phyloP scores from a whole-genome alignment of 176 grass and related monocot genomes.

The Carex scoparia region DNA sequence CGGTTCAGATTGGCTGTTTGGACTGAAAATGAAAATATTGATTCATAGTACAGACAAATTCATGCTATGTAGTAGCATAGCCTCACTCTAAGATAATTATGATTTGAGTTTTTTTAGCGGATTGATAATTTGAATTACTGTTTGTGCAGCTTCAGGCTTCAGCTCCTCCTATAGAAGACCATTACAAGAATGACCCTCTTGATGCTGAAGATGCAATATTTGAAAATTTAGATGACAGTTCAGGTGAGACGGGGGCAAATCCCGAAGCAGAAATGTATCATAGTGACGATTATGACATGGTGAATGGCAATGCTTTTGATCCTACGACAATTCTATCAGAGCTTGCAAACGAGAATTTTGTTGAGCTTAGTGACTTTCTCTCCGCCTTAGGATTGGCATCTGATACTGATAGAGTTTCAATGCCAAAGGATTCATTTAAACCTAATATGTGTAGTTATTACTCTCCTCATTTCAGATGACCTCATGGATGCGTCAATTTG shows the following conservation, averaged over 20 bases:
- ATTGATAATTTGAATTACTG: constrained; percentile 2
- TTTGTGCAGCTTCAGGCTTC: constrained; percentile 33
- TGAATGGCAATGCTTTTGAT: constrained; percentile 12
- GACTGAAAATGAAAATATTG: too few species aligned
- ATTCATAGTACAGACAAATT: too few species aligned
- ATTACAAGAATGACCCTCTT: constrained; percentile 9
- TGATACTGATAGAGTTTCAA: neutral
- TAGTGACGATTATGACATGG: constrained; percentile 17
- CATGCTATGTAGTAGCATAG: too few species aligned
- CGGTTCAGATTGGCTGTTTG: too few species aligned
- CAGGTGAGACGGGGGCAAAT: neutral
- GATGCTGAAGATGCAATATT: constrained; percentile 41
- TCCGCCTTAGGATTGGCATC: neutral
- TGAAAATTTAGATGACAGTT: constrained; percentile 21
- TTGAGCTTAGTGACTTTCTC: constrained; percentile 24
- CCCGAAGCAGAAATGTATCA: neutral
- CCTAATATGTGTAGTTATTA: neutral
- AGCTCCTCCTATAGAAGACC: neutral
- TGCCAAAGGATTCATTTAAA: neutral
- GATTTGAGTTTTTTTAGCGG: neutral
- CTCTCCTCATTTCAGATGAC: constrained; percentile 17
- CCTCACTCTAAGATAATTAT: neutral
- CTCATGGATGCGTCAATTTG: neutral
- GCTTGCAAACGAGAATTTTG: constrained; percentile 5
- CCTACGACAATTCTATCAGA: neutral